These are phyloP conservation scores for Iris macrosiphon DNA, from an alignment of 106 monocot genomes.

Conservation along the genomic window DNA sequence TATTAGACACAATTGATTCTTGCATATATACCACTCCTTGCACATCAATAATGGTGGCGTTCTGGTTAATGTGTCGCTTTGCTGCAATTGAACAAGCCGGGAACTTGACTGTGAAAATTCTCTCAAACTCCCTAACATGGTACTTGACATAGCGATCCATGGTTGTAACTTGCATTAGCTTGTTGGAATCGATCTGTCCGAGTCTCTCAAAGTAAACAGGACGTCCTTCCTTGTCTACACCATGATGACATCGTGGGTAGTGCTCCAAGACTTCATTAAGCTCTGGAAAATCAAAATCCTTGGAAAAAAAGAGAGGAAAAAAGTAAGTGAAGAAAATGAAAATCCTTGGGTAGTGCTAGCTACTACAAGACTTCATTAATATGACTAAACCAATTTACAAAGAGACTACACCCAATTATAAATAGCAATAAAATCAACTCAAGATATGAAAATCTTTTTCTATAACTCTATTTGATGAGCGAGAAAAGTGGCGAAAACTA, in stretches of 20 bases:
- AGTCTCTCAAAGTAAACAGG: conserved; percentile 63
- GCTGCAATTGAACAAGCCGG: conserved; percentile 64
- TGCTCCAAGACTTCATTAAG: conserved; percentile 45
- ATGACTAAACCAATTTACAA: too few species aligned
- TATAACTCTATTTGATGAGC: too few species aligned
- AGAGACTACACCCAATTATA: too few species aligned
- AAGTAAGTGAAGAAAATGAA: too few species aligned
- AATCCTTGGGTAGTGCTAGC: too few species aligned
- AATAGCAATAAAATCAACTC: too few species aligned
- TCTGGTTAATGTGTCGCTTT: conserved; percentile 58
- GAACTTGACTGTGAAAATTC: conserved; percentile 50
- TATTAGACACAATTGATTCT: too few species aligned
- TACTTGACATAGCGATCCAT: conserved; percentile 52
- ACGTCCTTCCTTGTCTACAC: conserved; percentile 53
- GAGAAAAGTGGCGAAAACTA: too few species aligned
- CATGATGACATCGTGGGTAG: conserved; percentile 67
- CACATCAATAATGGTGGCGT: conserved; percentile 59
- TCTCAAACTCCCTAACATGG: conserved; percentile 63
- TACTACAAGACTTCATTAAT: too few species aligned
- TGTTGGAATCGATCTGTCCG: conserved; percentile 45
- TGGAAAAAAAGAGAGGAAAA: neutral
- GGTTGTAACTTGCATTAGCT: conserved; percentile 48
- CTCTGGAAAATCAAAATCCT: conserved; percentile 53
- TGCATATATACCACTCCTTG: conserved; percentile 38
- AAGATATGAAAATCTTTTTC: too few species aligned